Evolutionary conservation across 768 basidiomycete species (phyloP), one percentile per base, ranked within the genome.

Genomic region (Symmetrospora coprosmae): DNA sequence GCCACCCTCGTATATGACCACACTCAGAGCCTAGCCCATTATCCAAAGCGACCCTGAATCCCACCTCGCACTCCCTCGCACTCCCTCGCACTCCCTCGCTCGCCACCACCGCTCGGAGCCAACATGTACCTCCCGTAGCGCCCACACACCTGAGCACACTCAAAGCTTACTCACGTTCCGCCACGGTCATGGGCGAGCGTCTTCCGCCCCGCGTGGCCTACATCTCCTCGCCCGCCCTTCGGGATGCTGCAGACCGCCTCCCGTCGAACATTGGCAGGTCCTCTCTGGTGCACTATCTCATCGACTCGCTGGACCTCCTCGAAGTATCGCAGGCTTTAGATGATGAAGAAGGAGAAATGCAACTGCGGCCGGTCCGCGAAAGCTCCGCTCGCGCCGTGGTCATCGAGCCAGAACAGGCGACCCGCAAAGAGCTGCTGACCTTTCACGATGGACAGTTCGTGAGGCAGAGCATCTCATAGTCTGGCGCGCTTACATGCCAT

Each of bases 381-480:
- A n/a, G n/a, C n/a, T n/a, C n/a, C n/a, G n/a, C n/a, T n/a, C n/a
- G n/a, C n/a, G n/a, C n/a, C n/a, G n/a, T n/a, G n/a, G 51, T 83
- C 2, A 67, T 85, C 3, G 76, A 76, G 3, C 82, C 85, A 0
- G 65, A 69, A 4, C 75, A 73, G 25, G 86, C 85, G 0, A 78
- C 75, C 0, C 70, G 70, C 60, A 77, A 76, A 34, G 81, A 85
- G 9, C 78, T 92, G 4, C 66, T 74, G 13, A 72, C 74, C 17
- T 90, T 86, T 67, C 88, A 90, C 67, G 81, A 79, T 19, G 72
- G 73, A n/a, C 79, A 80, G 33, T 90, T 83, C 70, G 75, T 89
- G 4, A 80, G 85, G 53, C 3, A 34, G 59, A 55, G 8, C n/a
- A n/a, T n/a, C n/a, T n/a, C n/a, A n/a, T n/a, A n/a, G 9, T 5